Conservation (phyloP, 2,329 filamentous ascomycete genomes). For the Madurella mycetomatis region DNA sequence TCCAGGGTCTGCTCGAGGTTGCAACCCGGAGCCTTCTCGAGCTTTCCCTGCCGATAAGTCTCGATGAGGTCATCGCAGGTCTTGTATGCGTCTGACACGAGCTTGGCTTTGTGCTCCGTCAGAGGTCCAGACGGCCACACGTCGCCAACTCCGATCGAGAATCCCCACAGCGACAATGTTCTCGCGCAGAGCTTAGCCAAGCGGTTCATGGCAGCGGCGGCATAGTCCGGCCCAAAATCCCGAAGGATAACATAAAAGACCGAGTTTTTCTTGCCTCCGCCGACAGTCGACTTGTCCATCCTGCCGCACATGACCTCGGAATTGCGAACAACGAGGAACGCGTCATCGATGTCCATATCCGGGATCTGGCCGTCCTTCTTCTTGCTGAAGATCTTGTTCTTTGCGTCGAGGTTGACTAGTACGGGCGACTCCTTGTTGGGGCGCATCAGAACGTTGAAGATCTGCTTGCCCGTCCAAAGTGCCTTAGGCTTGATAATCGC, state of each 20-base stretch:
- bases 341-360: slow-evolving; percentile 80
- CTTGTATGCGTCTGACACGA: slow-evolving; percentile 74
- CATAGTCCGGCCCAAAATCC: slow-evolving; percentile 87
- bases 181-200: slow-evolving; percentile 86
- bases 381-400: slow-evolving; percentile 76
- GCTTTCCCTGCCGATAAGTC: slow-evolving; percentile 71
- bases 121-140: slow-evolving; percentile 77
- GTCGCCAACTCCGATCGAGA: slow-evolving; percentile 93
- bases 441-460: slow-evolving; percentile 87
- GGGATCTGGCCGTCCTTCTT: slow-evolving; percentile 53
- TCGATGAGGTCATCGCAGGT: slow-evolving; percentile 80
- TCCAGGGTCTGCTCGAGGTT: slow-evolving; percentile 90
- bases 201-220: slow-evolving; percentile 88
- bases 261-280: slow-evolving; percentile 94
- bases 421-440: slow-evolving; percentile 82
- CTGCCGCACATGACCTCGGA: slow-evolving; percentile 95
- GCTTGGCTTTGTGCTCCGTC: slow-evolving; percentile 64
- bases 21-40: slow-evolving; percentile 83
- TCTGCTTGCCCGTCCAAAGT: slow-evolving; percentile 95
- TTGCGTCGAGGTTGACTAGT: slow-evolving; percentile 86
- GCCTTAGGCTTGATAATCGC: slow-evolving; percentile 79
- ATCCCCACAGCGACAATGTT: slow-evolving; percentile 83
- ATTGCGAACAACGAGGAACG: slow-evolving; percentile 89
- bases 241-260: slow-evolving; percentile 95
- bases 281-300: slow-evolving; percentile 98